phyloP scores from a whole-genome alignment of 169 alveolate species.

The Neospora caninum region DNA sequence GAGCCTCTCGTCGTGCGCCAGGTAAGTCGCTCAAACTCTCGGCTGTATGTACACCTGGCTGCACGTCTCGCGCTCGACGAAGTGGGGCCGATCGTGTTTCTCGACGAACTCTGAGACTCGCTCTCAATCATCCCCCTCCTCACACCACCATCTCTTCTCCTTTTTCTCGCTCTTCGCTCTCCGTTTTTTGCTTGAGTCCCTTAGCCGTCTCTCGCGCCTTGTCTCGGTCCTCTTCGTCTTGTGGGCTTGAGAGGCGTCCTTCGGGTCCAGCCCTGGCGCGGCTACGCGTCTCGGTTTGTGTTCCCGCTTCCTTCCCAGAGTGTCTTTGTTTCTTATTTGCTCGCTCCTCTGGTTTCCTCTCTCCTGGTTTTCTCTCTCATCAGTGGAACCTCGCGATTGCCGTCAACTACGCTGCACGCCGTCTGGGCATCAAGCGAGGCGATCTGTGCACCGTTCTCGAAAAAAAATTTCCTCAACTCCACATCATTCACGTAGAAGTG shows the following conservation, averaged over 20 bases:
- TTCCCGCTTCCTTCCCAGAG: background rate
- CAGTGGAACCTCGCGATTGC: slow-evolving; percentile 67
- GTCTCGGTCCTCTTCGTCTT: no score
- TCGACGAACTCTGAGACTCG: no score
- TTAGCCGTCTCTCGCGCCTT: no score
- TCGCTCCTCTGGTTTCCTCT: background rate
- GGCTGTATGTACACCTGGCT: background rate
- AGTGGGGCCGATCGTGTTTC: no score
- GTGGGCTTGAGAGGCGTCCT: no score
- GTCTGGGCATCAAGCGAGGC: slow-evolving; percentile 53
- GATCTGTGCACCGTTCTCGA: background rate
- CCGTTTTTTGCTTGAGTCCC: no score
- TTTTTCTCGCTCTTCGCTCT: no score
- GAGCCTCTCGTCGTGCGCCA: slow-evolving; percentile 68
- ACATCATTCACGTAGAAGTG: slow-evolving; percentile 57
- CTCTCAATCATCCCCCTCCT: no score
- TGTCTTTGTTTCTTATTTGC: background rate
- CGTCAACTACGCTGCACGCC: slow-evolving; percentile 63
- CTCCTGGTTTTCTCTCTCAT: background rate
- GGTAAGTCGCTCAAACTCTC: slow-evolving; percentile 20
- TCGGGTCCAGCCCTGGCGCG: no score
- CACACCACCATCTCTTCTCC: no score
- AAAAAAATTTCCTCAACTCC: slow-evolving; percentile 44
- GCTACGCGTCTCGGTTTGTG: no score
- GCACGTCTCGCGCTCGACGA: background rate